These are phyloP conservation scores for Pseudocercospora eumusae DNA, from an alignment of 2,329 filamentous ascomycete genomes.

Conservation along the genomic window DNA sequence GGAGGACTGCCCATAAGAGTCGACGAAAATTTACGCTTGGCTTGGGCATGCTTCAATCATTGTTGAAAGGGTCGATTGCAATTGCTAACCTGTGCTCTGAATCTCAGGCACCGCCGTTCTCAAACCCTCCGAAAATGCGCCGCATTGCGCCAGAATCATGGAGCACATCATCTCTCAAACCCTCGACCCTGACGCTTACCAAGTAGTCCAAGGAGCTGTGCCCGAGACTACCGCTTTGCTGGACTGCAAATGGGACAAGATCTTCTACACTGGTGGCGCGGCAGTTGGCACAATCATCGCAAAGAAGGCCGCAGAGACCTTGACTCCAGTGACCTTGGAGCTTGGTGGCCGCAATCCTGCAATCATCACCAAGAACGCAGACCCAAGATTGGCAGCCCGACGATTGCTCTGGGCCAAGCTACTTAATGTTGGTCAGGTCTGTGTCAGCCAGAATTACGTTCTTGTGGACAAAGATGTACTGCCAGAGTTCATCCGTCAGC, in stretches of 20 bases:
- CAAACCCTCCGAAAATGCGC: conserved; percentile 85
- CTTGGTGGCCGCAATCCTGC: conserved; percentile 90
- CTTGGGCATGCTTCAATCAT: background rate
- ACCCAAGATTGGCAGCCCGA: conserved; percentile 77
- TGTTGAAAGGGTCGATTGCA: background rate
- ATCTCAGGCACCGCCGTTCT: conserved; percentile 66
- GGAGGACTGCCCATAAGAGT: too few species aligned
- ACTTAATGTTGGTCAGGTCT: conserved; percentile 85
- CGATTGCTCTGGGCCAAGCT: conserved; percentile 88
- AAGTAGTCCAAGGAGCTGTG: conserved; percentile 76
- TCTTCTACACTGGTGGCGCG: conserved; percentile 88
- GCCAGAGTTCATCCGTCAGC: conserved; percentile 65
- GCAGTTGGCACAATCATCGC: conserved; percentile 65
- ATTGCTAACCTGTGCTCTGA: background rate
- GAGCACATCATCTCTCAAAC: conserved; percentile 73
- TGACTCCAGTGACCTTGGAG: conserved; percentile 84
- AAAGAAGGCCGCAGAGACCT: conserved; percentile 55
- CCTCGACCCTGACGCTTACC: conserved; percentile 76
- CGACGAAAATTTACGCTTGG: too few species aligned
- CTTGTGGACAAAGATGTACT: conserved; percentile 73
- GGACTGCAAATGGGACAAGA: conserved; percentile 93
- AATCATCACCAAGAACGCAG: conserved; percentile 81
- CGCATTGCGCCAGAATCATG: conserved; percentile 74
- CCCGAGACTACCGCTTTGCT: conserved; percentile 79
- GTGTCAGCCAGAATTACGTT: conserved; percentile 89